Base-by-base conservation (phyloP, 164 flowering plant species). In the Magnolia sinica region DNA sequence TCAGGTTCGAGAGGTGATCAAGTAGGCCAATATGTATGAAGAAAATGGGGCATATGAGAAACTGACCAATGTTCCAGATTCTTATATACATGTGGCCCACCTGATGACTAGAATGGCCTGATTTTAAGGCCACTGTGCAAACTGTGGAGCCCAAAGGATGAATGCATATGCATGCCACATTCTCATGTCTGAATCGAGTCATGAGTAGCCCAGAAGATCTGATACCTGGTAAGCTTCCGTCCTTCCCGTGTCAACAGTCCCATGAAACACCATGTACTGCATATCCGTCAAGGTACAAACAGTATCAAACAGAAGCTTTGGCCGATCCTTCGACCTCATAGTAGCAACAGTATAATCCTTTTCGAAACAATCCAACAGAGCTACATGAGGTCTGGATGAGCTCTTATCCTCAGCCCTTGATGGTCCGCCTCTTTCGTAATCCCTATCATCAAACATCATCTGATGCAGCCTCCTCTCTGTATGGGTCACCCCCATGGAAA, bases 261-360 rank as follows among this genome's bases (percentile, higher is more conserved):
- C 91, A 84, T 88, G 91, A 72, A 81, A 87, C 52, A 88, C 89
- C 45, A 84, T 85, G 80, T 88, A 88, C 37, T 88, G 80, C 91
- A 88, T 87, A 55, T 88, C 91, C 52, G 91, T 88, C 13, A 88
- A 78, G 20, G 86, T 80, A 79, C 86, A 88, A 13, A 88, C 74
- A 1, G 81, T 80, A 70, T 88, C 91, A 58, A 88, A 88, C 37
- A 88, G 71, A 11, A 88, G 85, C 81, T 87, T 88, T 1, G 89
- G 86, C 70, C 88, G 82, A 70, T 88, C 89, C 51, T 71, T 74
- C 9, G 83, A 84, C 76, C 82, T 81, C 74, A 87, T 70, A 14
- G 76, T 85, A 8, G 87, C 82, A 10, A 84, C 82, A 10, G 88
- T 81, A 45, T 88, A 88, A 29, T 78, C 88, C 69, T 70, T 83